Percentiles rank a stretch among this genome's conserved stretches.
Conservation (phyloP, 1,139 yeast species). For the Pichia sp. region DNA sequence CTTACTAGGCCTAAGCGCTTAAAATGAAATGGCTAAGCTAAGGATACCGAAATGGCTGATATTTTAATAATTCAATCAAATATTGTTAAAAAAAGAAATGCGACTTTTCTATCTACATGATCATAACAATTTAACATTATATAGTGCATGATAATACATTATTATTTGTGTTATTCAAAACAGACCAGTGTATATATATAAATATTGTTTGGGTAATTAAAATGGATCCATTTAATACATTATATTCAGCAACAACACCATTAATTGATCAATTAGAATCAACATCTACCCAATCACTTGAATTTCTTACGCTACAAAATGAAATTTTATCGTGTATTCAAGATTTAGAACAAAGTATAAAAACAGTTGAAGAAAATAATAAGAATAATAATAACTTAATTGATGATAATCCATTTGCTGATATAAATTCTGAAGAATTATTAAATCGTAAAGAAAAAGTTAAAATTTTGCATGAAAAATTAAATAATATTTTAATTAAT, state of each 20-base stretch:
- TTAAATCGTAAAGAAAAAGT: conserved; percentile 46
- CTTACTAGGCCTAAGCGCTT: no score
- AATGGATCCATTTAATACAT: conserved; percentile 81
- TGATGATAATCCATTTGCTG: conserved; percentile 41
- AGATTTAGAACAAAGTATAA: conserved; percentile 67
- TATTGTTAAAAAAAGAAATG: no score
- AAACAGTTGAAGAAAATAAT: conserved; percentile 35
- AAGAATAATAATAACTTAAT: conserved; percentile 14
- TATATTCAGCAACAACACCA: conserved; percentile 66
- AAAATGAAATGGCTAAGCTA: no score
- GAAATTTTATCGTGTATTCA: conserved; percentile 72
- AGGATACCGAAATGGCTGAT: no score
- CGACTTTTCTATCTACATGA: no score
- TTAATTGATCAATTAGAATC: conserved; percentile 50
- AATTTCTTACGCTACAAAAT: conserved; percentile 58
- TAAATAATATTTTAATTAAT: conserved; percentile 28
- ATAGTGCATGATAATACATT: no score
- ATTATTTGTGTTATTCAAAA: conserved; percentile 21
- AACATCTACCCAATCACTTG: conserved; percentile 37
- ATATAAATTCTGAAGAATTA: conserved; percentile 43
- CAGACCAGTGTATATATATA: conserved; percentile 22
- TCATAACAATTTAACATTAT: no score
- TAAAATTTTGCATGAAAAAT: conserved; percentile 39
- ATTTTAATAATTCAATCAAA: no score
- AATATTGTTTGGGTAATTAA: conserved; percentile 37